These are phyloP conservation scores for Adenanthera pavonina DNA, from an alignment of 306 rosid genomes.

Conservation along the genomic window DNA sequence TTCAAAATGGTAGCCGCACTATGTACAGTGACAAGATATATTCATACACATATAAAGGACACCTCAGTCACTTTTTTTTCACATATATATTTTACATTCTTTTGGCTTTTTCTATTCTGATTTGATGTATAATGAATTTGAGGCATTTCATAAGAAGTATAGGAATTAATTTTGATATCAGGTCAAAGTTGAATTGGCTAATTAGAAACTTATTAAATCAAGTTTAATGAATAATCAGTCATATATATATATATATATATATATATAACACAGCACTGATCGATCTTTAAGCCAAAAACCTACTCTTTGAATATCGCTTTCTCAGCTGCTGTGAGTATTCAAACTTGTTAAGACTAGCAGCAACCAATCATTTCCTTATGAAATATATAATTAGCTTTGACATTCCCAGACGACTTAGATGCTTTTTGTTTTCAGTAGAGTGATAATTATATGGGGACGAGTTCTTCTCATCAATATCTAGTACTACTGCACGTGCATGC, in stretches of 20 bases:
- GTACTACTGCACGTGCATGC: constrained; percentile 36
- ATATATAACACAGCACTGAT: not conserved
- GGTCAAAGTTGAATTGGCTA: not conserved
- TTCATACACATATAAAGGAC: not conserved
- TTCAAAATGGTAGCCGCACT: constrained; percentile 29
- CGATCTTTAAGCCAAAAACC: not conserved
- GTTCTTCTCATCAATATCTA: constrained; percentile 23
- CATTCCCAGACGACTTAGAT: constrained; percentile 30
- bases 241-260: too few relatives aligned
- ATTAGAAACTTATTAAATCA: not conserved
- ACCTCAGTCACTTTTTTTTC: not conserved
- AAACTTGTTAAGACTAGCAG: not conserved
- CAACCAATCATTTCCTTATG: constrained; percentile 29
- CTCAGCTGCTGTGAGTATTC: constrained; percentile 30
- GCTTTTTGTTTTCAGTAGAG: constrained; percentile 35
- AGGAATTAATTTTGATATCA: not conserved
- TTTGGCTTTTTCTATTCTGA: not conserved
- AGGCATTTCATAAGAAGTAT: not conserved
- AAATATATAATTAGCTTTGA: constrained; percentile 14
- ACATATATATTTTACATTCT: not conserved
- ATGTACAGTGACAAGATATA: constrained; percentile 5
- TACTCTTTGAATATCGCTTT: not conserved
- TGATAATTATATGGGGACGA: constrained; percentile 22
- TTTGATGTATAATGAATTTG: not conserved
- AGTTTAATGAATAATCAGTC: not conserved